Evolutionary conservation across 2,329 filamentous ascomycete genomes (phyloP).

Genomic region (Didymella lethalis): DNA sequence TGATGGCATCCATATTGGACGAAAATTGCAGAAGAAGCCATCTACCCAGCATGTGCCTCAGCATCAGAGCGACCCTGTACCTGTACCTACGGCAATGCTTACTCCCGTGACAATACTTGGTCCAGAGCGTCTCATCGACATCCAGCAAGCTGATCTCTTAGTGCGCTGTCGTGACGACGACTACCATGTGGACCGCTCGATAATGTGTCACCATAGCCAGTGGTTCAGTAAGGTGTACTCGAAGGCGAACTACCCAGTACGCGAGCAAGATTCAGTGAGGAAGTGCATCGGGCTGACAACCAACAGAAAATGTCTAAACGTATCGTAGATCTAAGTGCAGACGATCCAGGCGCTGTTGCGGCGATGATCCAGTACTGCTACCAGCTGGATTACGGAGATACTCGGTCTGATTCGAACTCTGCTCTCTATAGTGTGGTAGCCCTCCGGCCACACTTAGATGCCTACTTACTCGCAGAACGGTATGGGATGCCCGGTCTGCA

Average conservation of each 20-base stretch:
- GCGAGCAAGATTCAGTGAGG: not conserved
- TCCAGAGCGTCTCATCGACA: slow-evolving; percentile 22
- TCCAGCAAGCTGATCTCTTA: slow-evolving; percentile 39
- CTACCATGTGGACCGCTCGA: slow-evolving; percentile 43
- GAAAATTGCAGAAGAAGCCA: slow-evolving; percentile 20
- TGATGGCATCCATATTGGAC: slow-evolving; percentile 9
- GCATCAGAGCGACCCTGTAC: slow-evolving; percentile 15
- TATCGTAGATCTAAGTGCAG: slow-evolving; percentile 42
- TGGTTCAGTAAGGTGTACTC: slow-evolving; percentile 45
- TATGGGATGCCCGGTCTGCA: slow-evolving; percentile 40
- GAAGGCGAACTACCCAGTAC: slow-evolving; percentile 33
- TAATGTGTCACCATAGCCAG: slow-evolving; percentile 42
- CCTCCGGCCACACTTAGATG: slow-evolving; percentile 38
- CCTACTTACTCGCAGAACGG: slow-evolving; percentile 41
- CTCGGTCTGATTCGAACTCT: slow-evolving; percentile 27
- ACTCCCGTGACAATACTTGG: slow-evolving; percentile 18
- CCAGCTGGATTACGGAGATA: slow-evolving; percentile 42
- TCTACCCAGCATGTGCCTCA: slow-evolving; percentile 14
- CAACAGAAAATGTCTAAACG: slow-evolving; percentile 34
- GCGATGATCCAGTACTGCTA: slow-evolving; percentile 48
- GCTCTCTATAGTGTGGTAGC: slow-evolving; percentile 33
- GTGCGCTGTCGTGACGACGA: slow-evolving; percentile 39
- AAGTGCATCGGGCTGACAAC: slow-evolving; percentile 15
- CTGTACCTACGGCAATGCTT: slow-evolving; percentile 16
- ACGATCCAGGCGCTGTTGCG: slow-evolving; percentile 42